Conservation (phyloP, 352 stramenopile genomes). For the Globisporangium acanthophoron region DNA sequence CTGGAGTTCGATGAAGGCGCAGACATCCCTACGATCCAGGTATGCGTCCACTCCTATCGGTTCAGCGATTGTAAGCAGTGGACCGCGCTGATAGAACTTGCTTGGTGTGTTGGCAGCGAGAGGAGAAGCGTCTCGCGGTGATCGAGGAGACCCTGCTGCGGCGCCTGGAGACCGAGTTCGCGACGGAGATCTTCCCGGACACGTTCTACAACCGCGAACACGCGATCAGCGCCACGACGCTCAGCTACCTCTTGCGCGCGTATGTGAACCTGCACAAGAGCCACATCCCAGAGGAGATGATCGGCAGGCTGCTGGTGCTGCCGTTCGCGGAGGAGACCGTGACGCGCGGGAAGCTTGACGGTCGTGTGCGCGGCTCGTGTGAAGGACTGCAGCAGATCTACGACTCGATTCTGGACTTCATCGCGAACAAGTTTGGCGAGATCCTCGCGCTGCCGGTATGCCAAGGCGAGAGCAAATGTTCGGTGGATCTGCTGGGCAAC, state of each 20-base stretch:
- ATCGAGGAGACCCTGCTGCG: conserved; percentile 70
- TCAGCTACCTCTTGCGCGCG: conserved; percentile 68
- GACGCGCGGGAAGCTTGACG: conserved; percentile 74
- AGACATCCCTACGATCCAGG: conserved; percentile 65
- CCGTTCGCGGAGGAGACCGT: conserved; percentile 77
- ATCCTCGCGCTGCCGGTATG: conserved; percentile 63
- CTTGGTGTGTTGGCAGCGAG: conserved; percentile 20
- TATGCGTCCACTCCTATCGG: conserved; percentile 8
- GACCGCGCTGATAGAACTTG: not conserved
- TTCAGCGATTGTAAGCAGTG: no score
- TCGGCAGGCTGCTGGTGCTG: conserved; percentile 63
- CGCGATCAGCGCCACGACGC: conserved; percentile 44
- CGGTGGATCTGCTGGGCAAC: conserved; percentile 76
- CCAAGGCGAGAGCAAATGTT: conserved; percentile 56
- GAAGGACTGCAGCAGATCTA: conserved; percentile 72
- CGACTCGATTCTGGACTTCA: conserved; percentile 65
- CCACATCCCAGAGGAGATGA: conserved; percentile 78
- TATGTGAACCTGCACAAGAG: conserved; percentile 77
- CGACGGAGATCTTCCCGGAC: conserved; percentile 83
- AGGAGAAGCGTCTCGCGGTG: conserved; percentile 61
- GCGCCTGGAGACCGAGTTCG: conserved; percentile 79
- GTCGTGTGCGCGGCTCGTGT: conserved; percentile 62
- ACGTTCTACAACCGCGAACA: conserved; percentile 86
- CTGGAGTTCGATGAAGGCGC: conserved; percentile 68
- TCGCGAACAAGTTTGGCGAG: conserved; percentile 56